A percentile compares a stretch with the other conserved stretches of the same genome.
Conservation (phyloP, 257 asterid species). For the Schizonepeta tenuifolia region DNA sequence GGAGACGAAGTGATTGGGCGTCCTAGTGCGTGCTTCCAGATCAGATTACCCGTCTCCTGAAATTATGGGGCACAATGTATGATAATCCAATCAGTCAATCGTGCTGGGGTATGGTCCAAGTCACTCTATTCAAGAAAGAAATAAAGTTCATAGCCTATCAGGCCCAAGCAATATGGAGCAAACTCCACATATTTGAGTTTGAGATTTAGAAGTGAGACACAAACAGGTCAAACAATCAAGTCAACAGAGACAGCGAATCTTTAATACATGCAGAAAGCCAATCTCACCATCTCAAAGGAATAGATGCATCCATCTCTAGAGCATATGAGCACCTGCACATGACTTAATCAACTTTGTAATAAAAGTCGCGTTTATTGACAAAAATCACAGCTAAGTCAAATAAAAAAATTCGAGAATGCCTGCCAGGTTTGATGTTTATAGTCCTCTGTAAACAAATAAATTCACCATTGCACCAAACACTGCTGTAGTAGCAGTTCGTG, state of each 20-base stretch:
- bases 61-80: conserved; percentile 15
- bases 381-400: conserved; percentile 4
- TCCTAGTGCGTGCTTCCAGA: conserved; percentile 72
- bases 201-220: background rate
- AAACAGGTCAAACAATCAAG: background rate
- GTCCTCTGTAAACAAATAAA: conserved; percentile 7
- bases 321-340: conserved; percentile 73
- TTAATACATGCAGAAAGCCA: background rate
- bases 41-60: conserved; percentile 69
- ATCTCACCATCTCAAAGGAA: conserved; percentile 74
- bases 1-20: conserved; percentile 85
- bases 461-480: background rate
- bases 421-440: background rate
- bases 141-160: background rate
- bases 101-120: background rate
- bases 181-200: conserved; percentile 1
- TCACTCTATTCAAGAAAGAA: background rate
- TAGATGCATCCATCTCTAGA: conserved; percentile 86
- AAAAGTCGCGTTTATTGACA: conserved; percentile 15
- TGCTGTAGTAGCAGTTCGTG: background rate
- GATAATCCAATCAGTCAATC: background rate
- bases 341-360: conserved; percentile 11
- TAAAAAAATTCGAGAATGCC: background rate
- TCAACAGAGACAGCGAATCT: background rate
- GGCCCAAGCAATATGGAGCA: background rate